phyloP scores from a whole-genome alignment of 306 rosid genomes.

The Oxytropis ochrocephala region DNA sequence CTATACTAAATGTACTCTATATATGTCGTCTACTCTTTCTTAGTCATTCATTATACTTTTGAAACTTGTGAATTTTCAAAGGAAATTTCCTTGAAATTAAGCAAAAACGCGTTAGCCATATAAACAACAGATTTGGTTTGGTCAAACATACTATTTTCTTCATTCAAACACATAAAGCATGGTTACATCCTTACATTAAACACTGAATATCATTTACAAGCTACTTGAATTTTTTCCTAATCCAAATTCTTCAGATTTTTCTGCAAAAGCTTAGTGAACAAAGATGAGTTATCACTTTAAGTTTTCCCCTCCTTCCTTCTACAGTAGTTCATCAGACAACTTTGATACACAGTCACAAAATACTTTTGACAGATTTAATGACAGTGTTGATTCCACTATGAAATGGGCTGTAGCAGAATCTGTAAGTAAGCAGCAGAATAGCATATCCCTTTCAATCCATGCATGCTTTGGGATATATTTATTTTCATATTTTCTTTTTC shows the following conservation, averaged over 20 bases:
- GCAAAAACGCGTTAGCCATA: conserved; percentile 16
- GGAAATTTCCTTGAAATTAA: not conserved
- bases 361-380: conserved; percentile 2
- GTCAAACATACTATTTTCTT: not conserved
- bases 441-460: not conserved
- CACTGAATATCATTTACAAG: not conserved
- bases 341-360: not conserved
- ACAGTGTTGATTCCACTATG: conserved; percentile 14
- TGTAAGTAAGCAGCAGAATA: conserved; percentile 11
- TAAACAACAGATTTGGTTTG: not conserved
- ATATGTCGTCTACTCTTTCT: not conserved
- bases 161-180: not conserved
- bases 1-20: too few species aligned
- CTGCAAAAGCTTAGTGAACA: not conserved
- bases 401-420: conserved; percentile 25
- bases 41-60: not conserved
- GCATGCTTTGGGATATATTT: not conserved
- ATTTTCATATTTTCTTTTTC: not conserved
- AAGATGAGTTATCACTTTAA: not conserved
- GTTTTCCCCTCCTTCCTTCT: conserved; percentile 10
- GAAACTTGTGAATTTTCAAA: not conserved
- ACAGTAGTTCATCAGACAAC: not conserved
- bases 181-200: not conserved
- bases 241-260: not conserved
- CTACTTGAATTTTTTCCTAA: not conserved